Evolutionary conservation across 371 early-diverging fungal genomes (phyloP).

Genomic region (Saksenaea oblongispora): DNA sequence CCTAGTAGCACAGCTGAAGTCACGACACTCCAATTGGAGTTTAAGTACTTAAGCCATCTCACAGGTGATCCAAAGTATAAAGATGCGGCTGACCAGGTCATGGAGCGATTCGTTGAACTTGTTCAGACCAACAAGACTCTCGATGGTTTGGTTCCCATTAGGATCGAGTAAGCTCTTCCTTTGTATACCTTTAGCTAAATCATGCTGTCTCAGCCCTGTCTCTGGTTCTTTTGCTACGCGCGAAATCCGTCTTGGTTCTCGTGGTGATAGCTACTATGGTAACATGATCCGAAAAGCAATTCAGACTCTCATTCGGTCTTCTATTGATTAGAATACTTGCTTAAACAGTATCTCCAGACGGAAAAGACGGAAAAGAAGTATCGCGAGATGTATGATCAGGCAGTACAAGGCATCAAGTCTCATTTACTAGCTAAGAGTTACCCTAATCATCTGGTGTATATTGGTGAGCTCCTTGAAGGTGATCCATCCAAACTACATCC

Average conservation of each 20-base stretch:
- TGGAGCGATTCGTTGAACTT: slow-evolving; percentile 55
- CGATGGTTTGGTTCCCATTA: slow-evolving; percentile 83
- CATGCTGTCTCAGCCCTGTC: slow-evolving; percentile 24
- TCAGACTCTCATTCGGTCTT: neutral
- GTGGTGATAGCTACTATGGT: slow-evolving; percentile 92
- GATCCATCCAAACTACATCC: slow-evolving; percentile 43
- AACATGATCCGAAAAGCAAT: slow-evolving; percentile 9
- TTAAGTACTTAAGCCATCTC: slow-evolving; percentile 79
- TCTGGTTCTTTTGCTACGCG: slow-evolving; percentile 49
- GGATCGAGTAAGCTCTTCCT: slow-evolving; percentile 48
- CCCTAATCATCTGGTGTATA: slow-evolving; percentile 63
- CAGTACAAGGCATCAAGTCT: slow-evolving; percentile 72
- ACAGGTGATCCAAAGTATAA: slow-evolving; percentile 75
- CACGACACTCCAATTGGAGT: slow-evolving; percentile 87
- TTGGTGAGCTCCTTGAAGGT: slow-evolving; percentile 66
- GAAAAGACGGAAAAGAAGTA: slow-evolving; percentile 63
- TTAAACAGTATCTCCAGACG: slow-evolving; percentile 85
- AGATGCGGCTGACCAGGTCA: slow-evolving; percentile 68
- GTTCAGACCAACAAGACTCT: slow-evolving; percentile 29
- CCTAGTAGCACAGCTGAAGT: slow-evolving; percentile 82
- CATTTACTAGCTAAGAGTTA: slow-evolving; percentile 66
- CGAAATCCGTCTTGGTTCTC: slow-evolving; percentile 73
- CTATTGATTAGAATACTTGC: slow-evolving; percentile 76
- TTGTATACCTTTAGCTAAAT: neutral
- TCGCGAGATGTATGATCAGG: slow-evolving; percentile 69